A percentile compares a stretch with the other conserved stretches of the same genome.
Conservation (phyloP, 306 rosid genomes). For the Glycyrrhiza uralensis region DNA sequence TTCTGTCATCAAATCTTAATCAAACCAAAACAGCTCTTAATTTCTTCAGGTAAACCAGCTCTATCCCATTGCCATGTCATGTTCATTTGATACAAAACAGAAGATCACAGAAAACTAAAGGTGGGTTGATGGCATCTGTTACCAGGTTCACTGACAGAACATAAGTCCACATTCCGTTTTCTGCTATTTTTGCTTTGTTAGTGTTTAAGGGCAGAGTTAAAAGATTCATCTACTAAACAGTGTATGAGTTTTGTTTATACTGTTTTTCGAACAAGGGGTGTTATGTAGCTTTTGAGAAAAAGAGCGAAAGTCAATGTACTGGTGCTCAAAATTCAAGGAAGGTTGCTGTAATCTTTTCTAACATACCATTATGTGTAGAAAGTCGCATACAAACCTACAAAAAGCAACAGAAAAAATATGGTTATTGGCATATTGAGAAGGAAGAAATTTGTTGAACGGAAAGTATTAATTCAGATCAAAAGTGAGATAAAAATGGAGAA, state of each 20-base stretch:
- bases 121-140: neutral
- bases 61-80: neutral
- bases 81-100: neutral
- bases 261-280: neutral
- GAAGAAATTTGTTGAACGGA: conserved; percentile 5
- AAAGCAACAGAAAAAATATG: neutral
- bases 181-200: neutral
- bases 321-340: conserved; percentile 14
- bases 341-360: neutral
- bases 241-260: neutral
- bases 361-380: conserved; percentile 79
- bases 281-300: neutral
- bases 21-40: neutral
- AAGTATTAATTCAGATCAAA: neutral
- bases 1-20: neutral
- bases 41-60: neutral
- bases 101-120: neutral
- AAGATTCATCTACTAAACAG: neutral
- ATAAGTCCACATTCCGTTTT: neutral
- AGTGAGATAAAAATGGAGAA: neutral
- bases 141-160: neutral
- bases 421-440: conserved; percentile 21
- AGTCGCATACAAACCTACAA: conserved; percentile 82
- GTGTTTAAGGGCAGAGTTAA: neutral
- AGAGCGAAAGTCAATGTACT: neutral